Percentiles rank a stretch among this genome's conserved stretches.
Conservation (phyloP, 768 basidiomycete species). For the Tulasnella sp. region DNA sequence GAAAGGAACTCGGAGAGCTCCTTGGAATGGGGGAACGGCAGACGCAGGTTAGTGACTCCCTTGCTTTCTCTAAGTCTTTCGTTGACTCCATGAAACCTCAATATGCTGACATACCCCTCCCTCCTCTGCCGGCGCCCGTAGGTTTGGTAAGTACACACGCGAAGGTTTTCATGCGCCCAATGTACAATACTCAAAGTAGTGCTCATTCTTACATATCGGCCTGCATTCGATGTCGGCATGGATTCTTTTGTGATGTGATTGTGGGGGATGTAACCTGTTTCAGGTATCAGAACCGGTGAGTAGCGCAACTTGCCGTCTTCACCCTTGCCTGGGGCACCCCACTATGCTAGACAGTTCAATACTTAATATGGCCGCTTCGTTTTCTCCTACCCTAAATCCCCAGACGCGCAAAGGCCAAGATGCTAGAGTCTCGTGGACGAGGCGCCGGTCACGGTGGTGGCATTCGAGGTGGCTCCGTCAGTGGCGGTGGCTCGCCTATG, state of each 20-base stretch:
- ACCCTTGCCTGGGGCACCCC: not conserved
- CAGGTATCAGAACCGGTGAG: conserved; percentile 15
- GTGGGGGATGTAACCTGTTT: too few species aligned
- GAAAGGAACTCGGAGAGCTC: conserved; percentile 60
- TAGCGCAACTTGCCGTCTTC: not conserved
- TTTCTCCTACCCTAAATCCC: not conserved
- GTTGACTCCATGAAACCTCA: too few species aligned
- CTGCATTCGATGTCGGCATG: not conserved
- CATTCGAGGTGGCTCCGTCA: not conserved
- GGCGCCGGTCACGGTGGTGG: conserved; percentile 1
- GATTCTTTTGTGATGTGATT: not conserved
- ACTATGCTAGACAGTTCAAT: not conserved
- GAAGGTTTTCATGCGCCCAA: not conserved
- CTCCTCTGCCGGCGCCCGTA: not conserved
- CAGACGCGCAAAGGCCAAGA: conserved; percentile 75
- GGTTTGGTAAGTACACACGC: conserved; percentile 5
- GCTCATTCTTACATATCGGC: too few species aligned
- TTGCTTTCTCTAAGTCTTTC: not conserved
- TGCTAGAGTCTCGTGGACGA: conserved; percentile 33
- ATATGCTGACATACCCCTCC: not conserved
- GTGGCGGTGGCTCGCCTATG: conserved; percentile 31
- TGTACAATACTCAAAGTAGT: too few species aligned
- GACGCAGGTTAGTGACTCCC: conserved; percentile 56
- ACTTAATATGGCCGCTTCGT: not conserved
- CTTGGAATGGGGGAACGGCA: conserved; percentile 79